Evolutionary conservation across 257 asterid genomes (phyloP), one percentile per base, ranked within the genome.

Genomic region (Cynanchum wilfordii): DNA sequence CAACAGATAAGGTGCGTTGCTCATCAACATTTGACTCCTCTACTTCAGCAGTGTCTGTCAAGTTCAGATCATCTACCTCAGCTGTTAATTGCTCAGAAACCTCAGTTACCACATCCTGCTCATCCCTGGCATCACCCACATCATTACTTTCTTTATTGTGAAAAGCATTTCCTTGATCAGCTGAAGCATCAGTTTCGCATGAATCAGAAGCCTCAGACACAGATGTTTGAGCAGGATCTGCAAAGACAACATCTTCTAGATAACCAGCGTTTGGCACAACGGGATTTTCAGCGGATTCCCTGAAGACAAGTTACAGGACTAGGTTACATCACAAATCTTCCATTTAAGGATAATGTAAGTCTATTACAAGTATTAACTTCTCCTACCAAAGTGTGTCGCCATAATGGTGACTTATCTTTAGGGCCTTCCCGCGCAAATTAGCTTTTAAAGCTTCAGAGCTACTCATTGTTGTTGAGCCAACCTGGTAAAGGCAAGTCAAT

Each of bases 201-300:
- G 91, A 77, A 70, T 80, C 87, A 76, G 94, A 79, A 63, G 86
- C 77, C 78, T 78, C 83, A 68, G 77, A 77, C 72, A 82, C 74
- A 60, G 91, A 76, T 47, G 66, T 36, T 29, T 84, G 51, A 76
- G 96, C 85, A 72, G 97, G 99, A 84, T 91, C 99, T 79, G 84
- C 93, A 72, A 81, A 85, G 78, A 94, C 99, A 70, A 69, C 96
- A 80, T 89, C 96, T 84, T 89, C 88, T 4, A 76, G 85, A 81
- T 89, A 94, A 63, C 99, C 99, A 77, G 95, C 90, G 87, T 94
- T 94, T 63, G 99, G 97, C 59, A 91, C 89, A 78, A 81, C 73
- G 69, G 87, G 84, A 83, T 86, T 84, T 79, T 94, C 97, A 72
- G 89, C 87, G 3, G 81, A 84, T 76, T 86, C 97, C 99, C 98